Evolutionary conservation across 495 filamentous ascomycete genomes (phyloP), one percentile per base, ranked within the genome.

Genomic region (Talaromyces ruber): DNA sequence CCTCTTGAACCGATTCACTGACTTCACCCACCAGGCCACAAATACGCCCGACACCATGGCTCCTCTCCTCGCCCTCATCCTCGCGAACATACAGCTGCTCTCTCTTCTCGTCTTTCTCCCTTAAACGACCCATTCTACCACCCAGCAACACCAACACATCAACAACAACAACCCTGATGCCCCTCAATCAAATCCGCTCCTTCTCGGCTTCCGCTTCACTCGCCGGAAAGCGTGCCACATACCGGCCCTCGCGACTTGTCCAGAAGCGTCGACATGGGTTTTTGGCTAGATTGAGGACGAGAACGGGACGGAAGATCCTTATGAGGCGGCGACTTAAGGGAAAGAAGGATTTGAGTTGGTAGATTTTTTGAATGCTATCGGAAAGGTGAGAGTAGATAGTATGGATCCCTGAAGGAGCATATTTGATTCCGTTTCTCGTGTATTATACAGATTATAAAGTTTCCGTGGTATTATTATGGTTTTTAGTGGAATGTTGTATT

Each of bases 191-290:
- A 22, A 60, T 52, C 53, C 75, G 78, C 39, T 64, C 71, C 0
- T 81, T 81, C 68, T 74, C 76, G 6, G 72, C 75, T 18, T 76
- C 73, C 45, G 72, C 76, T 8, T 69, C 74, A 11, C 72, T 87
- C 25, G 79, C 76, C 64, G 80, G 78, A 12, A 82, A 78, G 45
- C 76, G 88, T 61, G 67, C 81, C 62, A 90, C 88, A 4, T 90
- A 80, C 66, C 80, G 82, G 54, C 87, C 87, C 4, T 86, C 82
- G 57, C 86, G 89, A 64, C 71, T 81, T 56, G 87, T 91, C 50
- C 80, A 88, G 70, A 91, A 90, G 76, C 76, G 88, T 63, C 77
- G 88, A 62, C 82, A 84, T 72, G 88, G 88, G 0, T 90, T 88
- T 73, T 73, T 90, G 71, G 74, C 82, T 14, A 68, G 88, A 62